Evolutionary conservation across 2,329 filamentous ascomycete genomes (phyloP).

Genomic region (Neofusicoccum kwambonambiense): DNA sequence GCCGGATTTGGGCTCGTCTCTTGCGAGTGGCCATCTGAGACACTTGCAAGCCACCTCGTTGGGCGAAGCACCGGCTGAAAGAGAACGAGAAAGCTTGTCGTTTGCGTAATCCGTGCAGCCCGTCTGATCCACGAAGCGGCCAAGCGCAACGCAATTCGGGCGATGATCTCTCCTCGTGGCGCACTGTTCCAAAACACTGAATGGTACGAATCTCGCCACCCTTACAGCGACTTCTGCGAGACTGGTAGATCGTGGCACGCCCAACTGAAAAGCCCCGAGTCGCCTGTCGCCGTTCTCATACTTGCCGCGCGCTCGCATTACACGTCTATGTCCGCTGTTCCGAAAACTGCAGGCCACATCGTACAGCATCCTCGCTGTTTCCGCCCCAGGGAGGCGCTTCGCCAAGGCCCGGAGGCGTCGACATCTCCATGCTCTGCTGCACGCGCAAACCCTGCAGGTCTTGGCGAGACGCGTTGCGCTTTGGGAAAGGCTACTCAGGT

Average conservation of each 20-base stretch:
- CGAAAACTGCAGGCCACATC: no score
- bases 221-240: no score
- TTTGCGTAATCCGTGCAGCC: background rate
- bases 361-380: no score
- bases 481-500: background rate
- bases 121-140: background rate
- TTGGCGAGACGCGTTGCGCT: background rate
- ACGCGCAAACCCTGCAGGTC: background rate
- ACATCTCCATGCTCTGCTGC: background rate
- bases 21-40: background rate
- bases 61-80: background rate
- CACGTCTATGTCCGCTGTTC: no score
- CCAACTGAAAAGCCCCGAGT: no score
- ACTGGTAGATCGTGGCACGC: no score
- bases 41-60: background rate
- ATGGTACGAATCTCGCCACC: no score
- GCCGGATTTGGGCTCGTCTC: background rate
- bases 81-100: conserved; percentile 5
- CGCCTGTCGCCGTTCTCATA: no score
- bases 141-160: background rate
- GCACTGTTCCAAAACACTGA: background rate
- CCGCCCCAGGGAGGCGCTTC: no score
- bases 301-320: no score
- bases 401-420: background rate
- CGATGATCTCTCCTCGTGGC: background rate